Conservation (phyloP, 2,329 filamentous ascomycete genomes). For the Trichoderma sp. region DNA sequence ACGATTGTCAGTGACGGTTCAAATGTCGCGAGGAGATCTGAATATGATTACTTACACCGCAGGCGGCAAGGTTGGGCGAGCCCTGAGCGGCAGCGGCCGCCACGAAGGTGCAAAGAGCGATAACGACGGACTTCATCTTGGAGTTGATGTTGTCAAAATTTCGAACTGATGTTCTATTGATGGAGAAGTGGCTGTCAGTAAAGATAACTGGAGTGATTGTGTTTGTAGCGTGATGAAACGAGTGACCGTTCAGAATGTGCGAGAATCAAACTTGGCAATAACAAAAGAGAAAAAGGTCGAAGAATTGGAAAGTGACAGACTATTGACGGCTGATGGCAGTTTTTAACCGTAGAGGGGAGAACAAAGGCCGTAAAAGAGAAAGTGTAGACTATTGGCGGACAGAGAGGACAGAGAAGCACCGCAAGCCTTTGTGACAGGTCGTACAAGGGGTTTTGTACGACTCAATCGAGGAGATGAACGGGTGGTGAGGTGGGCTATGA, state of each 20-base stretch:
- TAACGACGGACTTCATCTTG: slow-evolving; percentile 55
- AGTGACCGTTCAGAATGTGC: background rate
- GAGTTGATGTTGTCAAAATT: slow-evolving; percentile 28
- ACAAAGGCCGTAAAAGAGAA: slow-evolving; percentile 26
- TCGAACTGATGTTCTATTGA: slow-evolving; percentile 20
- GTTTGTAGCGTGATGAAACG: background rate
- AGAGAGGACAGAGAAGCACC: slow-evolving; percentile 15
- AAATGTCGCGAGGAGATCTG: too few species aligned
- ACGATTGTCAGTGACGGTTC: slow-evolving; percentile 25
- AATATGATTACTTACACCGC: slow-evolving; percentile 51
- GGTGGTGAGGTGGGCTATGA: slow-evolving; percentile 26
- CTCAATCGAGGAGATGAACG: slow-evolving; percentile 26
- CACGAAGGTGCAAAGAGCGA: slow-evolving; percentile 47
- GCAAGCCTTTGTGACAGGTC: slow-evolving; percentile 35
- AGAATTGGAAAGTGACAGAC: background rate
- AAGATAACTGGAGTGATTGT: background rate
- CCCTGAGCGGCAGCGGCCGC: slow-evolving; percentile 46
- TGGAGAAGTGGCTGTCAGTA: background rate
- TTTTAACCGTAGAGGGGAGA: slow-evolving; percentile 18
- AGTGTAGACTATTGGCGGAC: slow-evolving; percentile 23
- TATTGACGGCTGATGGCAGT: background rate
- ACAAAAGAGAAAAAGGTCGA: background rate
- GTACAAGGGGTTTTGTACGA: slow-evolving; percentile 35
- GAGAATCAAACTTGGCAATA: background rate
- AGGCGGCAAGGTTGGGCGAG: slow-evolving; percentile 47